These are phyloP conservation scores for Crataegus laevigata DNA, from an alignment of 306 rosid species.

Conservation along the genomic window DNA sequence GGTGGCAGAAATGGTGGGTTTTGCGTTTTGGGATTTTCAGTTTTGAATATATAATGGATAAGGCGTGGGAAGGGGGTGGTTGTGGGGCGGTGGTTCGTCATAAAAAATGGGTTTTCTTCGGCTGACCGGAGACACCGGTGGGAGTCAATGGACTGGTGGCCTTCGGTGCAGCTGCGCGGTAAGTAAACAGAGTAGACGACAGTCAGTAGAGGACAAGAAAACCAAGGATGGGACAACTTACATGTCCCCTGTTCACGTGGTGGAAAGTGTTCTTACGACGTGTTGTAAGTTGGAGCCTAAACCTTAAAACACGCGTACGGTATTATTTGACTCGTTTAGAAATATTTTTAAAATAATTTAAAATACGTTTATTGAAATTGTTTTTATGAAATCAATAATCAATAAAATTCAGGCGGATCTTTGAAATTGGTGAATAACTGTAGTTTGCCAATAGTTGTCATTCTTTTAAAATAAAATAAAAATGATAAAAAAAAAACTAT, in stretches of 20 bases:
- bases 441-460: no score
- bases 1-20: neutral
- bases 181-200: neutral
- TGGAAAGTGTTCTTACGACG: neutral
- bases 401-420: no score
- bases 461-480: no score
- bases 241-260: neutral
- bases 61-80: neutral
- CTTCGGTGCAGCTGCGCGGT: neutral
- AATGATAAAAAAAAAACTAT: no score
- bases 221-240: neutral
- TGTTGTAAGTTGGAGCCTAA: neutral
- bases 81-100: neutral
- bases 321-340: no score
- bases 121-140: neutral
- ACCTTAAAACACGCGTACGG: neutral
- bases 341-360: no score
- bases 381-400: no score
- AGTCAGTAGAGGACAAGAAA: neutral
- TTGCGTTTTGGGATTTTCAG: slow-evolving; percentile 34
- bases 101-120: neutral
- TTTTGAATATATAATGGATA: neutral
- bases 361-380: no score
- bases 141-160: neutral
- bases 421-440: no score